Base-by-base conservation (phyloP, 768 basidiomycete genomes). In the Coprinellus micaceus region DNA sequence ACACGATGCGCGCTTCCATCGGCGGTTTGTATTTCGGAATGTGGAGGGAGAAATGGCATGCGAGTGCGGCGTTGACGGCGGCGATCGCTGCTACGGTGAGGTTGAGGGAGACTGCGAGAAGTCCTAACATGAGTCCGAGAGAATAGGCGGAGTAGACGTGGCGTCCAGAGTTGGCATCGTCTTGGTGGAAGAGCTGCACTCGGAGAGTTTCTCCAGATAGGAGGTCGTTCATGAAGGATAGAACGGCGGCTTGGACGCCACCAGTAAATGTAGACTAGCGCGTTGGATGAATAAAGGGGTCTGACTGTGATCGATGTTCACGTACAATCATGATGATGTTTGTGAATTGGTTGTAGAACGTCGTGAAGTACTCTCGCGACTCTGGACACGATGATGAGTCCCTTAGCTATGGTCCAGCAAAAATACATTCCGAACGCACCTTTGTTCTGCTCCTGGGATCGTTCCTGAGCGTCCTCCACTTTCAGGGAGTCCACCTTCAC, bases 181-280 rank as follows among this genome's bases (percentile, higher is more conserved):
- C 49, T 13, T 17, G 6, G 21, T 19, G 17, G 26, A 26, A 51
- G 10, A 51, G 29, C 19, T 7, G 4, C 9, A 22, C 21, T 21
- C 21, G 33, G 30, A 51, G 30, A 15, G 29, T n/a, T 10, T 36
- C 49, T 19, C 21, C 49, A 2, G 30, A 5, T 9, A 51, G 49
- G 2, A 51, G 49, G 21, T 51, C 49, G 30, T 36, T 30, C 49
- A 51, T 51, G n/a, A 51, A 51, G n/a, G 49, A 30, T 7, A 51
- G 49, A 10, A 51, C 21, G 15, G 49, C 29, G 7, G 49, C 49
- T 15, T 51, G 30, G 11, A 51, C 49, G 21, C 49, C 49, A n/a
- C 49, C 49, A 3, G 49, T 51, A 21, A 51, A 51, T 5, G 49
- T 51, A 2, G 49, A 51, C 49, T 51, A 15, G n/a, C n/a, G 41